These are phyloP conservation scores for Cyberlindnera petersonii DNA, from an alignment of 805 yeast species.

Conservation along the genomic window DNA sequence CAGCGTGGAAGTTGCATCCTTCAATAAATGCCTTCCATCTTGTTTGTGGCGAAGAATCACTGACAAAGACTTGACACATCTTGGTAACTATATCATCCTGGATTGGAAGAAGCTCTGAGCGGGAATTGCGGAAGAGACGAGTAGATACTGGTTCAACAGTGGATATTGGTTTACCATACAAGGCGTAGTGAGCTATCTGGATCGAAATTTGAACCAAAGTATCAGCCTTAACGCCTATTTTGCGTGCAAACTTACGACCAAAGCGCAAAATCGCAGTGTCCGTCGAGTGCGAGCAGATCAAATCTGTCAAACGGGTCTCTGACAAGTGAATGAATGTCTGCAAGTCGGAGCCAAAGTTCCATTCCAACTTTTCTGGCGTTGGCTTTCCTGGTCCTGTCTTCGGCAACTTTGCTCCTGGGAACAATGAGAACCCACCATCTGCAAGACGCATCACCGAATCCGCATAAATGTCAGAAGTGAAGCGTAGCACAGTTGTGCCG, in stretches of 20 bases:
- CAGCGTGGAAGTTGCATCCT: conserved; percentile 50
- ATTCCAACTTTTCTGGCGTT: conserved; percentile 29
- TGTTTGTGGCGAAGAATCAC: conserved; percentile 42
- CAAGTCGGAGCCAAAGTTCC: conserved; percentile 36
- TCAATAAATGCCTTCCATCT: conserved; percentile 49
- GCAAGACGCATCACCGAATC: conserved; percentile 86
- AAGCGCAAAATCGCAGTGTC: conserved; percentile 71
- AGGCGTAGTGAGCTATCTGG: conserved; percentile 86
- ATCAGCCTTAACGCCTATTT: conserved; percentile 81
- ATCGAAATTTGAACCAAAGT: conserved; percentile 87
- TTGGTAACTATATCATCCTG: conserved; percentile 51
- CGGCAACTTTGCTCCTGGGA: conserved; percentile 32
- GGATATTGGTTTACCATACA: conserved; percentile 85
- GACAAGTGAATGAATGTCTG: conserved; percentile 63
- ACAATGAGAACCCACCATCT: conserved; percentile 49
- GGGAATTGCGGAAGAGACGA: conserved; percentile 59
- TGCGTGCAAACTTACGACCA: conserved; percentile 73
- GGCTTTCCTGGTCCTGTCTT: conserved; percentile 16
- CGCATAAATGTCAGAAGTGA: conserved; percentile 84
- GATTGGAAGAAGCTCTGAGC: conserved; percentile 66
- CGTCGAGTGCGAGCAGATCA: conserved; percentile 74
- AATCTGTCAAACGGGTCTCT: conserved; percentile 82
- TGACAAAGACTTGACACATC: conserved; percentile 60
- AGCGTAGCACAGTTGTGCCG: conserved; percentile 86
- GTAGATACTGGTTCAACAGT: conserved; percentile 89